phyloP scores from a whole-genome alignment of 139 green algal genomes.

The Micractinium conductrix region DNA sequence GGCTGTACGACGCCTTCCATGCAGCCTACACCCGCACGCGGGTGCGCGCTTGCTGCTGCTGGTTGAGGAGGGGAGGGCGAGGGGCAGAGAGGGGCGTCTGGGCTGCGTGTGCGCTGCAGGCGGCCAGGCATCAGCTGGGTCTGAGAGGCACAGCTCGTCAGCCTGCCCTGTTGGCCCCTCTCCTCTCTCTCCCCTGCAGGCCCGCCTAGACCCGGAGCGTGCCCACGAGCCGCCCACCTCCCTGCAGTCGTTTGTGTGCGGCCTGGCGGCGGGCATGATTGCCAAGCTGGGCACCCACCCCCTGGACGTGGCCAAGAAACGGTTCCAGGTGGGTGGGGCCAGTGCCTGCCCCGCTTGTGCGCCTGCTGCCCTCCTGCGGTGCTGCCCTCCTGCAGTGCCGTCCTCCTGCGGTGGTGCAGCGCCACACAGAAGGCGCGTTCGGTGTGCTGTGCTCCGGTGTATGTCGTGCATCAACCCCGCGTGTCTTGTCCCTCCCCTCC shows the following conservation, averaged over 20 bases:
- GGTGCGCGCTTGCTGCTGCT: too few species aligned
- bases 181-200: not conserved
- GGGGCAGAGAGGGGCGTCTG: not conserved
- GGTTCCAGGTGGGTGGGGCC: conserved; percentile 89
- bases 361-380: conserved; percentile 50
- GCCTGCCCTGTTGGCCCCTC: not conserved
- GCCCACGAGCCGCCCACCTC: not conserved
- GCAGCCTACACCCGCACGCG: conserved; percentile 36
- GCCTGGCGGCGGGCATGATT: conserved; percentile 78
- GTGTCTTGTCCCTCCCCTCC: too few species aligned
- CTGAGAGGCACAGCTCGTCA: too few species aligned
- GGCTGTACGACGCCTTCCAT: conserved; percentile 92
- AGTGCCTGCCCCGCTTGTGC: not conserved
- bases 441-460: too few species aligned
- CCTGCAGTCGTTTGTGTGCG: conserved; percentile 72
- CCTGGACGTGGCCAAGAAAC: conserved; percentile 98
- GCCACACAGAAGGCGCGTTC: too few species aligned
- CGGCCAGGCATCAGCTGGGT: too few species aligned
- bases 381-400: too few species aligned
- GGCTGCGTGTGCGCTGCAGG: too few species aligned
- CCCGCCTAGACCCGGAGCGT: too few species aligned
- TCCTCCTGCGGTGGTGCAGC: too few species aligned
- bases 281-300: conserved; percentile 92
- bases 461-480: too few species aligned
- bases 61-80: not conserved